Conservation (phyloP, 345 rosid genomes). For the Balakata baccata region DNA sequence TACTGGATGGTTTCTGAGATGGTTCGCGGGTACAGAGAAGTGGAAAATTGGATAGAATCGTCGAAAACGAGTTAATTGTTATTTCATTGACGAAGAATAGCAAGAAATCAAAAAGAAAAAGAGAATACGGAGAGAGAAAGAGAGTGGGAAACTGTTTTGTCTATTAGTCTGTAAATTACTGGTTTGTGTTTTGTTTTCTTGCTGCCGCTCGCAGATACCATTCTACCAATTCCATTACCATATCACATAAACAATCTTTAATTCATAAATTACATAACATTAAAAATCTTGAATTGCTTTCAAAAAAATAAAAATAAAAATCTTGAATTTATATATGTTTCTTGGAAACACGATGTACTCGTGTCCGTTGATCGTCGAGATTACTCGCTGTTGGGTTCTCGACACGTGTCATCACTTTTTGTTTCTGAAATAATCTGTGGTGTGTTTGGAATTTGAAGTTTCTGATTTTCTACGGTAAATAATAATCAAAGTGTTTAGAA, state of each 20-base stretch:
- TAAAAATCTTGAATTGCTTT: no score
- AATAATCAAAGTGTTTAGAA: background rate
- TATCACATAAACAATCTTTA: no score
- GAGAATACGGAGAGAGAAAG: background rate
- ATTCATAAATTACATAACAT: no score
- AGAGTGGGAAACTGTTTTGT: no score
- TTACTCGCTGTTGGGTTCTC: background rate
- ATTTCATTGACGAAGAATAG: conserved; percentile 6
- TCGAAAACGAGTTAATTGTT: conserved; percentile 29
- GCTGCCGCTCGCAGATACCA: no score
- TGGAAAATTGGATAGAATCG: conserved; percentile 8
- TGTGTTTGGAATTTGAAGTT: background rate
- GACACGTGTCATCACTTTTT: conserved; percentile 8
- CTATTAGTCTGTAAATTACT: background rate
- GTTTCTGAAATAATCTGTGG: background rate
- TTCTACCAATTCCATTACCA: background rate
- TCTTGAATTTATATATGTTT: background rate
- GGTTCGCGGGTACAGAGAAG: background rate
- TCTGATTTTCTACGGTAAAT: background rate
- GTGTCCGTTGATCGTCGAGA: background rate
- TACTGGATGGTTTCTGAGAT: conserved; percentile 1
- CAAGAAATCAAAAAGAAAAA: background rate
- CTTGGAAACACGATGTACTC: background rate
- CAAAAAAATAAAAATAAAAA: no score
- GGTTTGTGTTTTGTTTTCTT: background rate